Conservation (phyloP, 1,284 basidiomycete genomes). For the Cutaneotrichosporon sp. region DNA sequence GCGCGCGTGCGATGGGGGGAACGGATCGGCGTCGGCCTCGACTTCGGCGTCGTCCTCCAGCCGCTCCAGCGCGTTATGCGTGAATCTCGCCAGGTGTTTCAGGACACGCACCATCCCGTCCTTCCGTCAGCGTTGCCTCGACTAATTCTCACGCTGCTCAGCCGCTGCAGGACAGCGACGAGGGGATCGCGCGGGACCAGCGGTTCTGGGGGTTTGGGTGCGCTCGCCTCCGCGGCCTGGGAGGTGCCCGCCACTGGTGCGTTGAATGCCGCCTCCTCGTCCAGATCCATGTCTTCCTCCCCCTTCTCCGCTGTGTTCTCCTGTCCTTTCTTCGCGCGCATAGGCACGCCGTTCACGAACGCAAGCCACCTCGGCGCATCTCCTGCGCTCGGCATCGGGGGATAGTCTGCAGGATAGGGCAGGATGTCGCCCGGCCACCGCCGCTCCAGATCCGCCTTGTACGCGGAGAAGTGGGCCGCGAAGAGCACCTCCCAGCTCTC, state of each 20-base stretch:
- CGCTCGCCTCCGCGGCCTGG: no score
- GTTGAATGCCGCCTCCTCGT: constrained; percentile 24
- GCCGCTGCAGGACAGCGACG: constrained; percentile 22
- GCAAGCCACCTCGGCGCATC: constrained; percentile 10
- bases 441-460: constrained; percentile 8
- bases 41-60: neutral
- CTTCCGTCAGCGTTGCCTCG: constrained; percentile 14
- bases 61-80: neutral
- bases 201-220: neutral
- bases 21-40: constrained; percentile 26
- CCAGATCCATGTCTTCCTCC: neutral
- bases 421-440: constrained; percentile 10
- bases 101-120: constrained; percentile 23
- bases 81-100: constrained; percentile 22
- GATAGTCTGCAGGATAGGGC: constrained; percentile 19
- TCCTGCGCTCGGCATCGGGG: constrained; percentile 14
- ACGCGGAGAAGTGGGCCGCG: constrained; percentile 29
- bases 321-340: no score
- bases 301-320: no score
- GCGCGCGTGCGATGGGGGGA: constrained; percentile 63
- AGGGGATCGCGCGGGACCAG: constrained; percentile 28
- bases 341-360: constrained; percentile 15
- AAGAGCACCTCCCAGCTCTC: constrained; percentile 33
- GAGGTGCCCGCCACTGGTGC: no score
- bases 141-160: constrained; percentile 31